phyloP scores from a whole-genome alignment of 805 yeast species.

The Sporopachydermia quercuum region DNA sequence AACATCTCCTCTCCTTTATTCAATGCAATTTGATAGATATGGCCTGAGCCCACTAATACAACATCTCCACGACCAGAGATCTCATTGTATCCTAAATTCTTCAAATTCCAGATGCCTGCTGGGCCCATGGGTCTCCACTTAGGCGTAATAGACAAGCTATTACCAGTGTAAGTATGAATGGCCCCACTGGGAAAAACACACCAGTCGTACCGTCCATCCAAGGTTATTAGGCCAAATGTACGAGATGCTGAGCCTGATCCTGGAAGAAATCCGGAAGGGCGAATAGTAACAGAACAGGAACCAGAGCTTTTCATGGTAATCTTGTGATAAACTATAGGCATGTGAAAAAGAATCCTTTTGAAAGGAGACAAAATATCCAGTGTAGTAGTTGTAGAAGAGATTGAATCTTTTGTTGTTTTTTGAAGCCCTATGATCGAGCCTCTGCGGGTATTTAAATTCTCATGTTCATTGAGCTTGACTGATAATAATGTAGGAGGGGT shows the following conservation, averaged over 20 bases:
- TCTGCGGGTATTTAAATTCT: neutral
- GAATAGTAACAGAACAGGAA: neutral
- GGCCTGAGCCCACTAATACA: slow-evolving; percentile 18
- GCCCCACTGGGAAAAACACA: neutral
- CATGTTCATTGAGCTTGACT: neutral
- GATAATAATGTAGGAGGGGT: slow-evolving; percentile 23
- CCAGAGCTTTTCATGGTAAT: neutral
- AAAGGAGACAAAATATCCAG: neutral
- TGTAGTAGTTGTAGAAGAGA: neutral
- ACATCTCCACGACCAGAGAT: slow-evolving; percentile 15
- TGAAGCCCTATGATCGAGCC: neutral
- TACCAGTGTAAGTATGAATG: neutral
- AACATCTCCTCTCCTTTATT: slow-evolving; percentile 13
- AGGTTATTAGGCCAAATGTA: neutral
- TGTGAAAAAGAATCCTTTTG: neutral
- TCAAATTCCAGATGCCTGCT: neutral
- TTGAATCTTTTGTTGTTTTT: neutral
- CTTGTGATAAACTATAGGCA: neutral
- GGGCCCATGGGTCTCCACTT: neutral
- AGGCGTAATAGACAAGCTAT: neutral
- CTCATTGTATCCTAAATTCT: neutral
- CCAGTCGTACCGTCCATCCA: slow-evolving; percentile 3
- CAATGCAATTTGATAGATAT: slow-evolving; percentile 15
- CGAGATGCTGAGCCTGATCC: neutral
- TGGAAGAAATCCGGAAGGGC: neutral